Evolutionary conservation across 148 eudicot species (phyloP).

Genomic region (Amaranthus palmeri): DNA sequence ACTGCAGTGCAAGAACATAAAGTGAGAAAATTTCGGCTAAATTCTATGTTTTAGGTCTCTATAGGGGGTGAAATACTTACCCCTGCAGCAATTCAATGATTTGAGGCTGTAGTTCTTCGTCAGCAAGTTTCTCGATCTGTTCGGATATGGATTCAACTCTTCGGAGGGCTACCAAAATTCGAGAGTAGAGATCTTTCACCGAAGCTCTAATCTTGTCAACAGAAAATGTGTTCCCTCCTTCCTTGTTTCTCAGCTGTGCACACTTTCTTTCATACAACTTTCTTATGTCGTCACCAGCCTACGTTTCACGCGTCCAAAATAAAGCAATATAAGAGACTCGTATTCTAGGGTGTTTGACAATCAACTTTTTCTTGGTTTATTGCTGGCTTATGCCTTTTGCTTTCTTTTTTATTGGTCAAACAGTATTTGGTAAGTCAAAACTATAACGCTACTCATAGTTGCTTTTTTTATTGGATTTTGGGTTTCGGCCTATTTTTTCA

Average conservation of each 20-base stretch:
- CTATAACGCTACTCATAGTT: too few species aligned
- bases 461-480: too few species aligned
- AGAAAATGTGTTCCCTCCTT: conserved; percentile 66
- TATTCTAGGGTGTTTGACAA: too few species aligned
- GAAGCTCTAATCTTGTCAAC: conserved; percentile 81
- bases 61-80: conserved; percentile 40
- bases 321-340: not conserved
- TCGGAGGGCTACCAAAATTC: conserved; percentile 84
- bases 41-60: not conserved
- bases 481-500: too few species aligned
- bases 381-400: too few species aligned
- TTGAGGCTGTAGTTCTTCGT: conserved; percentile 87
- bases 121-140: conserved; percentile 74
- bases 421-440: too few species aligned
- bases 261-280: conserved; percentile 85
- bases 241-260: conserved; percentile 67
- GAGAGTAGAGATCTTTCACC: conserved; percentile 79
- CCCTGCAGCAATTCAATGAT: conserved; percentile 82
- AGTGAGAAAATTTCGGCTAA: not conserved
- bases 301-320: not conserved
- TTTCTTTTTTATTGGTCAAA: too few species aligned
- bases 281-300: conserved; percentile 80
- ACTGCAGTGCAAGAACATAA: conserved; percentile 37
- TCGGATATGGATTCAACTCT: conserved; percentile 87
- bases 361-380: too few species aligned